These are phyloP conservation scores for Thelephora ganbajun DNA, from an alignment of 768 basidiomycete genomes.

Conservation along the genomic window DNA sequence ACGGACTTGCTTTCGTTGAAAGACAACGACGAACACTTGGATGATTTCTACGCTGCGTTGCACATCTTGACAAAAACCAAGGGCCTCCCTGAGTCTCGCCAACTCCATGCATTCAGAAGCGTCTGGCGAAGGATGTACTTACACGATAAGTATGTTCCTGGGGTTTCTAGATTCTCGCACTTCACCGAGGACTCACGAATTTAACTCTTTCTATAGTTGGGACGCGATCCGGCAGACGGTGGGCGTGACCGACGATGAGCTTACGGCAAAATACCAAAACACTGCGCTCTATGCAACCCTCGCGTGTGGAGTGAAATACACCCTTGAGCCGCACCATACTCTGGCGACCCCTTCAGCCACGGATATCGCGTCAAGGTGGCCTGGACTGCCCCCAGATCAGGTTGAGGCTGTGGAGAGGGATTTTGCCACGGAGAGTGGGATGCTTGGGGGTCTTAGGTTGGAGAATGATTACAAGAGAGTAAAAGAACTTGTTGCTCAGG, in stretches of 20 bases:
- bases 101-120: constrained; percentile 52
- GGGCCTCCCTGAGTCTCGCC: constrained; percentile 60
- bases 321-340: constrained; percentile 44
- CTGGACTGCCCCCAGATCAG: constrained; percentile 55
- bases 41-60: constrained; percentile 57
- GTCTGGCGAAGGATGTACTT: constrained; percentile 84
- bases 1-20: constrained; percentile 80
- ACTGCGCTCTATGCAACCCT: constrained; percentile 70
- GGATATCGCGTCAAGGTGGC: constrained; percentile 61
- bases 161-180: not conserved
- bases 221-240: constrained; percentile 55
- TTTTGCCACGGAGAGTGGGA: constrained; percentile 46
- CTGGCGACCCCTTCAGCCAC: constrained; percentile 38
- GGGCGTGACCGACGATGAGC: constrained; percentile 63
- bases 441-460: constrained; percentile 39
- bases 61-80: constrained; percentile 39
- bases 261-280: constrained; percentile 52
- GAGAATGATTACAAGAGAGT: constrained; percentile 50
- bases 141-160: constrained; percentile 58
- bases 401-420: constrained; percentile 44
- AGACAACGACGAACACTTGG: constrained; percentile 46
- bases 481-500: constrained; percentile 44
- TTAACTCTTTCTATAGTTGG: constrained; percentile 44
- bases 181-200: not conserved
- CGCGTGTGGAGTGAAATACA: constrained; percentile 32